Evolutionary conservation across 495 filamentous ascomycete genomes (phyloP), one percentile per base, ranked within the genome.

Genomic region (Polyplosphaeria fusca): DNA sequence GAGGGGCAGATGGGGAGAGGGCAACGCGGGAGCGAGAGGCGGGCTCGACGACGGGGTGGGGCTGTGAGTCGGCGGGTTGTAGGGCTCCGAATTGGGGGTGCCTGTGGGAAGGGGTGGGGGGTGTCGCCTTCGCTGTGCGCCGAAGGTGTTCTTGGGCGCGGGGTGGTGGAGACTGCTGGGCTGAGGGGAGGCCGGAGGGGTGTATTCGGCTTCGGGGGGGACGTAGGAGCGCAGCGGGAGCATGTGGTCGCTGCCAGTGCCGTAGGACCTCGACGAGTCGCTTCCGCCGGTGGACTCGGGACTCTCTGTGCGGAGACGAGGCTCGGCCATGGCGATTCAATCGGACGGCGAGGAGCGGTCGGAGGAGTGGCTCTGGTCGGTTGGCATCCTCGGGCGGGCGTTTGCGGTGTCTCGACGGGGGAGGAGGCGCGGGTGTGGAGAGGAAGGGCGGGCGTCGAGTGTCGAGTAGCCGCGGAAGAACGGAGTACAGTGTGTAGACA

Each of bases 21-120:
- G 51, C 2, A 46, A 20, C 30, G 46, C n/a, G 1, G 58, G 52
- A 5, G 51, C 44, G 16, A 61, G 47, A 39, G 58, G 38, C 1
- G 58, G 58, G 23, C 58, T 61, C 18, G 58, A 43, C 2, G 58
- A 55, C 11, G 58, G 58, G 4, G 58, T 50, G 5, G 58, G 58
- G 28, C 51, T 61, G 37, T 61, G 56, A 27, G 28, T 45, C 18
- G 43, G 38, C 5, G 51, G 32, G 5, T 50, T 39, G 35, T 55
- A 56, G 9, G 52, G 44, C 19, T 40, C 23, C 12, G 26, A 11
- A 7, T 14, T 9, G 1, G 39, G n/a, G 7, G 25, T 13, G 25
- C 41, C 43, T 12, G 38, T 54, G 43, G 44, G 49, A 13, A 60
- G 27, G 14, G 43, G 23, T 4, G 22, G 37, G 11, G 50, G 57